Base-by-base conservation (phyloP, 1,284 basidiomycete species). In the Pyrrhoderma lamaoense region DNA sequence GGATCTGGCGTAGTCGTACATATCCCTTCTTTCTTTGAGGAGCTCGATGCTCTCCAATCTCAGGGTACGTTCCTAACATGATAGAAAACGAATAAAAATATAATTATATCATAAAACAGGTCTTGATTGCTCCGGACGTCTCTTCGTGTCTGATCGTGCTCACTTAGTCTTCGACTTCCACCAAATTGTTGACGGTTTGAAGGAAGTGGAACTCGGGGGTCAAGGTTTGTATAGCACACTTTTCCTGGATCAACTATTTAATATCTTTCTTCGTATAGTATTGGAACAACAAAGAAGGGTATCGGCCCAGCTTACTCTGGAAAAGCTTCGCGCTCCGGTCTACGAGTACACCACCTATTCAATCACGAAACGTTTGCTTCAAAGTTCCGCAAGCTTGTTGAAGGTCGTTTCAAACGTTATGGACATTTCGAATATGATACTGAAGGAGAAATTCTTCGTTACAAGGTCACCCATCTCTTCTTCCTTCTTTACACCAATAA, bases 161-260 rank as follows among this genome's bases (percentile, higher is more conserved):
- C 93, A 96, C 60, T 84, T 99, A 57, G 95, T 99, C 43, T 93
- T 98, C 63, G 95, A 98, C 68, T 99, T 99, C 70, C 95, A 99
- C 70, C 95, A 99, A 72, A 96, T 98, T 62, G 96, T 99, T 38
- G 96, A 99, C 64, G 96, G 96, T 14, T 72, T 99, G 62, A 99
- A 99, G 69, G 95, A 99, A 69, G 90, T 94, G 44, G 95, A 99
- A 69, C 80, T 98, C 13, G 96, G 96, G 34, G 91, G 91, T 16
- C 86, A 82, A 2, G 89, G 86, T 81, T 31, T 31, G 27, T 5
- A 5, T 85, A 62, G 53, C 72, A 56, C 22, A 27, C 42, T 36
- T 45, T 42, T 19, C 35, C 37, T 36, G 35, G 11, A 18, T 45
- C 34, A 35, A 21, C 31, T 46, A 31, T n/a, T 11, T 44, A 13